phyloP scores from a whole-genome alignment of 768 basidiomycete genomes.

The Lentinula lateritia region DNA sequence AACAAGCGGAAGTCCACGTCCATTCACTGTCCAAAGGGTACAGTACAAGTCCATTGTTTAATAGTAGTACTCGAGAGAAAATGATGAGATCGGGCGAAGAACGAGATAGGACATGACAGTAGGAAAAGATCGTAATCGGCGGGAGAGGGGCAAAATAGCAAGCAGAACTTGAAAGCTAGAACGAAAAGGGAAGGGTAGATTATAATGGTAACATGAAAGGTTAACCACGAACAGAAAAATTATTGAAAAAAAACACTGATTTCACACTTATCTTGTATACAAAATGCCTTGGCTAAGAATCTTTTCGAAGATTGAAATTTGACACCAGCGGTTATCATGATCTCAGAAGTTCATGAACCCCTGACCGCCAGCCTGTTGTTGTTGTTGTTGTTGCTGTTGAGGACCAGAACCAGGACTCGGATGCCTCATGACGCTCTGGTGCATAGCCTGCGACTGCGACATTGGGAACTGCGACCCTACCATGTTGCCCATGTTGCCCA shows the following conservation, averaged over 20 bases:
- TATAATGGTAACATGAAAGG: not conserved
- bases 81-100: constrained; percentile 13
- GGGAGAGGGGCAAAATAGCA: not conserved
- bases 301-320: not conserved
- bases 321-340: not conserved
- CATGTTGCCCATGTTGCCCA: constrained; percentile 21
- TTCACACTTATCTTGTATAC: not conserved
- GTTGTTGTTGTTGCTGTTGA: not conserved
- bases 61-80: not conserved
- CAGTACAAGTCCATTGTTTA: constrained; percentile 11
- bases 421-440: constrained; percentile 81
- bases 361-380: constrained; percentile 26
- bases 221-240: constrained; percentile 6
- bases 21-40: constrained; percentile 41
- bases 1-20: constrained; percentile 47
- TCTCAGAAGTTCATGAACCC: constrained; percentile 38
- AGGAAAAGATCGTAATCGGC: not conserved
- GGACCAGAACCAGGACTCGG: constrained; percentile 53
- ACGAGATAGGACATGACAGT: constrained; percentile 5
- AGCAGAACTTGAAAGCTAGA: not conserved
- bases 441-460: constrained; percentile 69
- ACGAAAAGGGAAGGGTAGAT: constrained; percentile 3
- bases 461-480: constrained; percentile 38
- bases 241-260: constrained; percentile 6
- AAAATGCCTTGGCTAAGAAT: not conserved